Evolutionary conservation across 2,329 filamentous ascomycete species (phyloP), one percentile per base, ranked within the genome.

Genomic region (Coniochaeta sp.): DNA sequence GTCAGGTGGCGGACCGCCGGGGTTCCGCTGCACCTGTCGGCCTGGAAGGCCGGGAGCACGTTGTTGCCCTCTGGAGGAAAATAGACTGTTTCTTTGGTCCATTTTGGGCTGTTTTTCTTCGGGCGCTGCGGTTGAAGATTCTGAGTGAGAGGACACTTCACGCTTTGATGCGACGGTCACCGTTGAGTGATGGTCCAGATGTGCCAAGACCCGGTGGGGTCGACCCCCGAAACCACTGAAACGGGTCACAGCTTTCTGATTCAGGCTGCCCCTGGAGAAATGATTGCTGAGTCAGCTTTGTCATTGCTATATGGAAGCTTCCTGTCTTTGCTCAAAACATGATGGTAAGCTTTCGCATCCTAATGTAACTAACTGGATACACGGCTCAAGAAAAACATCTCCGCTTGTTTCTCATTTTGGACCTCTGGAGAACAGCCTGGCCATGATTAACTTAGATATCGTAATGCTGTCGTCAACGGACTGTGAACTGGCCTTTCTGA

Each of bases 71-170:
- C 69, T 73, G 31, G 73, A 70, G 52, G 77, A 76, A 63, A 78
- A 77, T 44, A 80, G 72, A 64, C 77, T 78, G 67, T 78, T 75
- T 62, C 77, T 70, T 63, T 72, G 59, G 66, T 76, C 74, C 74
- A 77, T 77, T 26, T 57, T 24, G 54, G 11, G 24, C 14, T 22
- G 24, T 52, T 26, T 5, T 16, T 31, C 26, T 52, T 52, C 5
- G 6, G 47, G 17, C 6, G 47, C 17, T 26, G 47, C 14, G 7
- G 47, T 52, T 28, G 47, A 31, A 14, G 14, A 31, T 19, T 52
- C 14, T 52, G 4, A 11, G n/a, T 16, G 26, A 6, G 24, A 52
- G 47, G 47, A 52, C 47, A 52, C 12, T 12, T 24, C 19, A 50
- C 44, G 16, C 44, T 52, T 47, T 52, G 47, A 31, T 52, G 47